Evolutionary conservation across 805 yeast genomes (phyloP), one percentile per base, ranked within the genome.

Genomic region (Candida easanensis): DNA sequence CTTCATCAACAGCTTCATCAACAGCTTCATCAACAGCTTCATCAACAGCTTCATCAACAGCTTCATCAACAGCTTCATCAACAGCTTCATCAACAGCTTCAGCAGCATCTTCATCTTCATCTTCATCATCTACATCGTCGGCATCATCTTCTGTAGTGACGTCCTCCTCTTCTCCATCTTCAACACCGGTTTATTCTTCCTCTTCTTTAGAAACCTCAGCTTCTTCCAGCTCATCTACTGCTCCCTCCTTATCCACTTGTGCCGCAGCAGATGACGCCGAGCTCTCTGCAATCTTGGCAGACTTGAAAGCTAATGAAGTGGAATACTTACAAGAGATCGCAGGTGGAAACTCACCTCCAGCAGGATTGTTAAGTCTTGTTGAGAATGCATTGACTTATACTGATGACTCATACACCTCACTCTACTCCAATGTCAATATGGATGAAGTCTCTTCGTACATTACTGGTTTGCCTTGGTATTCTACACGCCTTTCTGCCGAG

Each of bases 401-500:
- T 11, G 66, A 65, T 40, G 60, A 60, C 22, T 54, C 63, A n/a
- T 64, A 57, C 51, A 64, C 68, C 40, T 49, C 66, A 21, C 50
- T 65, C 41, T 62, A 50, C 48, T 11, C 38, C 19, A 40, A 50
- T 33, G 50, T 65, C 28, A 61, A 63, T 42, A 40, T 49, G 37
- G 33, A 41, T 37, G 56, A 49, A 13, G 54, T 64, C 5, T 46
- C 54, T 7, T 36, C 56, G 14, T 57, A 59, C 38, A 54, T 63
- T 32, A 54, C 63, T 18, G 58, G 55, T 21, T 51, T 65, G 30
- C 64, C 68, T 45, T 65, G 68, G 68, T 65, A 51, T 42, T 49
- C 54, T 3, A 34, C 53, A 11, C 50, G 58, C 46, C 33, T 54
- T 18, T 33, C 30, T 5, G 28, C 50, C 1, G 45, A 16, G 5